A percentile compares a stretch with the other conserved stretches of the same genome.
Evolutionary conservation across 345 rosid species (phyloP).

Genomic region (Eucalyptus pauciflora): DNA sequence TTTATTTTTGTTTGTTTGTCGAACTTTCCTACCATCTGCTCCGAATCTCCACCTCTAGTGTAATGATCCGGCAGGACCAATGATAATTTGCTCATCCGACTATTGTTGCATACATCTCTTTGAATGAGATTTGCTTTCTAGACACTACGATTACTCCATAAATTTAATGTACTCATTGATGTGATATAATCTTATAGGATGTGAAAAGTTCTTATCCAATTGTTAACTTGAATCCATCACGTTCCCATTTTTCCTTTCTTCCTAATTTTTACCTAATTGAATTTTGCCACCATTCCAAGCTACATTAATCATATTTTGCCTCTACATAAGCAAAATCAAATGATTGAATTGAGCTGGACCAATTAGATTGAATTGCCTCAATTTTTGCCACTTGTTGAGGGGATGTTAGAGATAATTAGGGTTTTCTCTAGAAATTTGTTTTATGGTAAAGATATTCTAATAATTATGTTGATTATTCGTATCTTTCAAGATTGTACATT

Average conservation of each 20-base stretch:
- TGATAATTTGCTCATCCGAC: neutral
- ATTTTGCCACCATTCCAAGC: neutral
- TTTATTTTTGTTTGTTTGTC: neutral
- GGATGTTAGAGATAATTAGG: neutral
- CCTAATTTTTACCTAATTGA: neutral
- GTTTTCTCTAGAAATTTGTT: neutral
- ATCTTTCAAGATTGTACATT: no score
- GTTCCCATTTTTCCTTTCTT: neutral
- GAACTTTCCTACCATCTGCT: neutral
- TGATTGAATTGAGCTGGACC: neutral
- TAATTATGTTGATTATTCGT: no score
- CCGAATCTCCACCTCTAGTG: neutral
- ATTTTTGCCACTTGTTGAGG: neutral
- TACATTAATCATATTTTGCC: neutral
- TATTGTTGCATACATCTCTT: neutral
- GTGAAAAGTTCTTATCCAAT: neutral
- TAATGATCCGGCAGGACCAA: neutral
- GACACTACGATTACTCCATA: no score
- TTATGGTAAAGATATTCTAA: neutral
- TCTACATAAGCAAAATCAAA: neutral
- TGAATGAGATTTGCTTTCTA: neutral
- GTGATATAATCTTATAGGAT: neutral
- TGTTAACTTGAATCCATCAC: neutral
- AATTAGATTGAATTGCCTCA: no score
- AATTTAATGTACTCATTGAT: neutral